These are phyloP conservation scores for Paraconiothyrium sp. DNA, from an alignment of 2,329 filamentous ascomycete species.

Conservation along the genomic window DNA sequence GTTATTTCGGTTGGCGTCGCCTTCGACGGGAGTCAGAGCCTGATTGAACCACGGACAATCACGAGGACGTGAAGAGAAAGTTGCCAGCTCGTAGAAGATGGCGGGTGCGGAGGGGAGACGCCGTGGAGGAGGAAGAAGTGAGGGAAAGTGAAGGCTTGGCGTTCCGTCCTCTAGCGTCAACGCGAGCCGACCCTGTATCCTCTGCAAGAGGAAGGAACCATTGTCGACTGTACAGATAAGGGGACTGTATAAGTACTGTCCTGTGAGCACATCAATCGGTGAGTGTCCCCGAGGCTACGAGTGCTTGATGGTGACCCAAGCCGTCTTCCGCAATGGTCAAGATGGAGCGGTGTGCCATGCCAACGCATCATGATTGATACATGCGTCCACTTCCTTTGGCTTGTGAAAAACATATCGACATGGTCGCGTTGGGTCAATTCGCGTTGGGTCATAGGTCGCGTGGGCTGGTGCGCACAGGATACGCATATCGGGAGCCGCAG, in stretches of 20 bases:
- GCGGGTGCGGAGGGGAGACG: not conserved
- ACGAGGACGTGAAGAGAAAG: conserved; percentile 12
- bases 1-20: conserved; percentile 19
- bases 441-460: not conserved
- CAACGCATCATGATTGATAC: conserved; percentile 11
- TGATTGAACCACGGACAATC: conserved; percentile 10
- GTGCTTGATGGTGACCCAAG: not conserved
- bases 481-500: not conserved
- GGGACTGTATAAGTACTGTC: too few relatives aligned
- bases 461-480: not conserved
- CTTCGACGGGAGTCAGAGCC: conserved; percentile 5
- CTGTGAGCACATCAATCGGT: not conserved
- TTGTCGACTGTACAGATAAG: not conserved
- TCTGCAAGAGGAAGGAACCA: not conserved
- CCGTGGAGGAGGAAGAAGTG: not conserved
- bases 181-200: not conserved
- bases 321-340: not conserved
- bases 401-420: not conserved
- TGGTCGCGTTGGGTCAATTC: conserved; percentile 1
- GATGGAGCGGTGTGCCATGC: conserved; percentile 14
- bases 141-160: conserved; percentile 1
- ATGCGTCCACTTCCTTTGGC: not conserved
- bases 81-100: not conserved
- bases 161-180: conserved; percentile 7
- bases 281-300: not conserved